These are phyloP conservation scores for Talaromyces albobiverticillius DNA, from an alignment of 2,329 filamentous ascomycete species.

Conservation along the genomic window DNA sequence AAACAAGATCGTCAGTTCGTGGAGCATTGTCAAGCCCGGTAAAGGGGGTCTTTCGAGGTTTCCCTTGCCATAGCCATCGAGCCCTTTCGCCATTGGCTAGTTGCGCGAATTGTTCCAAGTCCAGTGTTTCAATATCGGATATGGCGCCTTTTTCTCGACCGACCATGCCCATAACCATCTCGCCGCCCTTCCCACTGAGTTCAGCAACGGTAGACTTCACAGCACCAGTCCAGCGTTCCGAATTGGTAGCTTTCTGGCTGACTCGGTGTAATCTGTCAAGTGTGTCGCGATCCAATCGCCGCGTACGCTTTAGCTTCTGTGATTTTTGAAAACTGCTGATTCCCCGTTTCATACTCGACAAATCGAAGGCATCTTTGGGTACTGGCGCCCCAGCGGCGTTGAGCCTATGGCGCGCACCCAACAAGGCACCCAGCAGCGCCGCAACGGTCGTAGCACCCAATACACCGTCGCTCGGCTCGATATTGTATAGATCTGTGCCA, in stretches of 20 bases:
- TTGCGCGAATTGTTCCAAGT: slow-evolving; percentile 78
- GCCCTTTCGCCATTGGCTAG: slow-evolving; percentile 76
- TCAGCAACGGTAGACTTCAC: slow-evolving; percentile 95
- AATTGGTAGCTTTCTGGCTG: slow-evolving; percentile 87
- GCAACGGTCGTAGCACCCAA: slow-evolving; percentile 89
- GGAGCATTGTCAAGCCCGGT: slow-evolving; percentile 28
- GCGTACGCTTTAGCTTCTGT: slow-evolving; percentile 73
- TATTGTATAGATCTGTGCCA: slow-evolving; percentile 85
- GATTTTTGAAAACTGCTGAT: slow-evolving; percentile 88
- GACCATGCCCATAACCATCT: slow-evolving; percentile 94
- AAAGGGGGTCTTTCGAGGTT: slow-evolving; percentile 63
- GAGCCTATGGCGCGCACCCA: slow-evolving; percentile 85
- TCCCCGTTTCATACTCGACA: slow-evolving; percentile 75
- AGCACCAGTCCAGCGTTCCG: slow-evolving; percentile 86
- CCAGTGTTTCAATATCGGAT: slow-evolving; percentile 85
- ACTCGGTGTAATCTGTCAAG: slow-evolving; percentile 73
- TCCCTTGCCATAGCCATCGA: slow-evolving; percentile 95
- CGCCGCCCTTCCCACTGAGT: slow-evolving; percentile 87
- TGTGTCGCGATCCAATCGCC: slow-evolving; percentile 78
- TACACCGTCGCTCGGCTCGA: slow-evolving; percentile 89
- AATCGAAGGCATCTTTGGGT: slow-evolving; percentile 86
- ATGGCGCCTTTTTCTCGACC: slow-evolving; percentile 85
- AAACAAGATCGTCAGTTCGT: slow-evolving; percentile 41
- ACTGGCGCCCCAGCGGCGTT: slow-evolving; percentile 82
- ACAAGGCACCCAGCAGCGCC: slow-evolving; percentile 78